Evolutionary conservation across 2,329 filamentous ascomycete genomes (phyloP).

Genomic region (Xylaria hypoxylon): DNA sequence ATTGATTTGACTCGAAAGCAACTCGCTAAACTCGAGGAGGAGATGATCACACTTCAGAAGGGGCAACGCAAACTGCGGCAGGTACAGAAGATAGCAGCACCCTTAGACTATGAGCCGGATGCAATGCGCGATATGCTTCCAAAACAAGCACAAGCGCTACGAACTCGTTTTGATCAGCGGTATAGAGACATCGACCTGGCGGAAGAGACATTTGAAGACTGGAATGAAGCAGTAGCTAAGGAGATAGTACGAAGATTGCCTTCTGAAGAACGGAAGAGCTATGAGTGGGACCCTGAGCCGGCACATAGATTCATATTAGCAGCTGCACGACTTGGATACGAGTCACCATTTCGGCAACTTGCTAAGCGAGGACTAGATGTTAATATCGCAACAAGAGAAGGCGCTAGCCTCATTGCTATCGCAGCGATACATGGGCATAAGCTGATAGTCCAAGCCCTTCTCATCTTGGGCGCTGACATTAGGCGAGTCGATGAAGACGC

Average conservation of each 20-base stretch:
- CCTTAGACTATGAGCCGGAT: no score
- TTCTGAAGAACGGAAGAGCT: neutral
- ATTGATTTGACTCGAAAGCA: no score
- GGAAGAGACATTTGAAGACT: neutral
- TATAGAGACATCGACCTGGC: neutral
- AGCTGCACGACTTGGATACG: neutral
- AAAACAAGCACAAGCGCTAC: no score
- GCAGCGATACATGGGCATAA: neutral
- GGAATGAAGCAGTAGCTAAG: neutral
- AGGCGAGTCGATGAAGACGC: neutral
- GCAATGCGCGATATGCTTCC: no score
- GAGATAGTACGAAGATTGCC: neutral
- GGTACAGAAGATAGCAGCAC: neutral
- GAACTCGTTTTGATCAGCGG: no score
- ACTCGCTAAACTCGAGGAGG: neutral
- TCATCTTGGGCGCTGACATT: neutral
- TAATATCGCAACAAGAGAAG: neutral
- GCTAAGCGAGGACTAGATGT: neutral
- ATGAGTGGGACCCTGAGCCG: neutral
- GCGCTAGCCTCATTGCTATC: neutral
- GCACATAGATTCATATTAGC: conserved; percentile 4
- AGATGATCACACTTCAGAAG: neutral
- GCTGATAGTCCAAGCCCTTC: conserved; percentile 5
- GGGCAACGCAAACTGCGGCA: neutral
- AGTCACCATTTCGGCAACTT: conserved; percentile 5